Conservation (phyloP, 805 yeast species). For the Candida maris region DNA sequence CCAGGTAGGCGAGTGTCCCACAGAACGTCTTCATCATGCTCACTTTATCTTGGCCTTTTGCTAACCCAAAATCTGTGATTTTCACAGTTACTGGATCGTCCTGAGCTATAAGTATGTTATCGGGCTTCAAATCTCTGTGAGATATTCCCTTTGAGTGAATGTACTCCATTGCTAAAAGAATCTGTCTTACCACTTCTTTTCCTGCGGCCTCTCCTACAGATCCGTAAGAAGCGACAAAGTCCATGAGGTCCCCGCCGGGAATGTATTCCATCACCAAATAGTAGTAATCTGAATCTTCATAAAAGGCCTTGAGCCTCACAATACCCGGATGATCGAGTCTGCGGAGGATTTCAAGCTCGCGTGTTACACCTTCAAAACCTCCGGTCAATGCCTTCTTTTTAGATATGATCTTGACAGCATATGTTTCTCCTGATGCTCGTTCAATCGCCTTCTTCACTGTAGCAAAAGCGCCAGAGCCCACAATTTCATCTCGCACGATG, state of each 20-base stretch:
- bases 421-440: slow-evolving; percentile 77
- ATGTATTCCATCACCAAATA: slow-evolving; percentile 94
- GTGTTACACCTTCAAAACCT: slow-evolving; percentile 73
- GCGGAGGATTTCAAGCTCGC: slow-evolving; percentile 80
- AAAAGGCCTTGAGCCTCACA: slow-evolving; percentile 77
- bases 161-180: slow-evolving; percentile 76
- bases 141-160: slow-evolving; percentile 88
- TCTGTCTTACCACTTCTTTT: slow-evolving; percentile 80
- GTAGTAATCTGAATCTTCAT: slow-evolving; percentile 76
- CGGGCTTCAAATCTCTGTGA: slow-evolving; percentile 97
- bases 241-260: slow-evolving; percentile 97
- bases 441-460: slow-evolving; percentile 89
- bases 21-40: slow-evolving; percentile 93
- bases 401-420: slow-evolving; percentile 87
- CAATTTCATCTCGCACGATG: slow-evolving; percentile 75
- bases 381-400: slow-evolving; percentile 74
- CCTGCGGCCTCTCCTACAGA: slow-evolving; percentile 89
- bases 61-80: slow-evolving; percentile 94
- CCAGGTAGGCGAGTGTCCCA: slow-evolving; percentile 95
- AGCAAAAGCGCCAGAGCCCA: slow-evolving; percentile 99
- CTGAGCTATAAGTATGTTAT: slow-evolving; percentile 83
- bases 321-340: slow-evolving; percentile 81
- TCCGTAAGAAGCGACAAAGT: slow-evolving; percentile 89
- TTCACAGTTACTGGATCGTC: slow-evolving; percentile 91
- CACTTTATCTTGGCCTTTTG: slow-evolving; percentile 81